Conservation (phyloP, 441 rosid species). For the Euphorbia celastroides region DNA sequence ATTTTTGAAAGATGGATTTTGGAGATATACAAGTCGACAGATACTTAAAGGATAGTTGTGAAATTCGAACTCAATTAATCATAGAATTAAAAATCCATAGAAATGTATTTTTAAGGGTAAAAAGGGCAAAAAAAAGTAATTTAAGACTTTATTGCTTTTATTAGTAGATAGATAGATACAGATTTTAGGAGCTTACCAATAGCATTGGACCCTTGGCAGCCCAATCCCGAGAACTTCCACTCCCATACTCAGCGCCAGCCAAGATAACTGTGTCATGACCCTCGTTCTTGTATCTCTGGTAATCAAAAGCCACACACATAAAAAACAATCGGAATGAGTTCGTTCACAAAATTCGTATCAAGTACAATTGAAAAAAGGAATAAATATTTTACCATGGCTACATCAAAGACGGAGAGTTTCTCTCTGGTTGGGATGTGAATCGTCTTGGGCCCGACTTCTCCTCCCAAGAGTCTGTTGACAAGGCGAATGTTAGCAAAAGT, state of each 20-base stretch:
- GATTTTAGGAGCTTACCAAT: conserved; percentile 52
- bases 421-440: conserved; percentile 79
- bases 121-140: too few relatives aligned
- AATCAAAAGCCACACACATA: conserved; percentile 6
- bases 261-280: conserved; percentile 65
- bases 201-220: conserved; percentile 98
- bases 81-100: too few relatives aligned
- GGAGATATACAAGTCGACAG: too few relatives aligned
- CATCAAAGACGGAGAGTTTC: conserved; percentile 85
- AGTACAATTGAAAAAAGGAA: background rate
- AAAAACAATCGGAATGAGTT: too few relatives aligned
- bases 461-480: conserved; percentile 71
- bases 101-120: too few relatives aligned
- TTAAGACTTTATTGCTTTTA: too few relatives aligned
- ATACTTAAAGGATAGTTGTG: too few relatives aligned
- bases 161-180: too few relatives aligned
- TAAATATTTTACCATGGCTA: conserved; percentile 68
- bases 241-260: conserved; percentile 94
- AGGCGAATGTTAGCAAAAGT: conserved; percentile 82
- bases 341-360: background rate
- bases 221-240: conserved; percentile 98
- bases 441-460: conserved; percentile 93
- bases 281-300: conserved; percentile 65
- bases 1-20: too few relatives aligned
- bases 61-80: too few relatives aligned